phyloP scores from a whole-genome alignment of 108 stramenopile species.

The Fragilaria crotonensis region DNA sequence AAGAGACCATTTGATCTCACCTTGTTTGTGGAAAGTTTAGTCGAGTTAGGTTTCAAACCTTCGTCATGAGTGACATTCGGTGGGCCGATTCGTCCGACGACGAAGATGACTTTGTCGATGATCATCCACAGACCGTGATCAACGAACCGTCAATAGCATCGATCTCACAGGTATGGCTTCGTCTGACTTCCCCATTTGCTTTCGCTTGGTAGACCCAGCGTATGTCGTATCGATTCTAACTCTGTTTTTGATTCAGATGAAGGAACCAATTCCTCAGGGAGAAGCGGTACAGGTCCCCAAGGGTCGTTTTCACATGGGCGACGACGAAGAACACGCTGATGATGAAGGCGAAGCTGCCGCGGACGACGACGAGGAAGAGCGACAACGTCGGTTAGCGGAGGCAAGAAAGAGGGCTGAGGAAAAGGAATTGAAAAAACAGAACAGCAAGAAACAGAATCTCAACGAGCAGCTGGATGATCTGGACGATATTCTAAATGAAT shows the following conservation, averaged over 20 bases:
- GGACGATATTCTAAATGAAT: constrained; percentile 28
- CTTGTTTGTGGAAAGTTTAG: too few species aligned
- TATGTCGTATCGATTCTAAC: background rate
- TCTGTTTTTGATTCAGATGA: constrained; percentile 6
- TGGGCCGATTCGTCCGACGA: constrained; percentile 24
- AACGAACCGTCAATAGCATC: background rate
- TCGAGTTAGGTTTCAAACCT: too few species aligned
- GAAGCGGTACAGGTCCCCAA: background rate
- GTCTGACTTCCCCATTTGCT: background rate
- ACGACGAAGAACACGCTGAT: constrained; percentile 5
- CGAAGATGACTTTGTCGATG: constrained; percentile 13
- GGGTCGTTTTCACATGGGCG: constrained; percentile 6
- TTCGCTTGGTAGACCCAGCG: background rate
- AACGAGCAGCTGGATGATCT: constrained; percentile 22
- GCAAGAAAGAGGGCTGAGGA: constrained; percentile 11
- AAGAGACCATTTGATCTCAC: too few species aligned
- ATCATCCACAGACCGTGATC: background rate
- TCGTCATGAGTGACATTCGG: constrained; percentile 6
- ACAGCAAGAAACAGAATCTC: constrained; percentile 7
- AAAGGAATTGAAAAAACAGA: constrained; percentile 9
- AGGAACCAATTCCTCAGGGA: constrained; percentile 2
- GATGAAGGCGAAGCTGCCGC: background rate
- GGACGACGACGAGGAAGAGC: constrained; percentile 21
- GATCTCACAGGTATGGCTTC: background rate
- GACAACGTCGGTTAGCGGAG: constrained; percentile 21